Base-by-base conservation (phyloP, 306 rosid genomes). In the Cercis canadensis region DNA sequence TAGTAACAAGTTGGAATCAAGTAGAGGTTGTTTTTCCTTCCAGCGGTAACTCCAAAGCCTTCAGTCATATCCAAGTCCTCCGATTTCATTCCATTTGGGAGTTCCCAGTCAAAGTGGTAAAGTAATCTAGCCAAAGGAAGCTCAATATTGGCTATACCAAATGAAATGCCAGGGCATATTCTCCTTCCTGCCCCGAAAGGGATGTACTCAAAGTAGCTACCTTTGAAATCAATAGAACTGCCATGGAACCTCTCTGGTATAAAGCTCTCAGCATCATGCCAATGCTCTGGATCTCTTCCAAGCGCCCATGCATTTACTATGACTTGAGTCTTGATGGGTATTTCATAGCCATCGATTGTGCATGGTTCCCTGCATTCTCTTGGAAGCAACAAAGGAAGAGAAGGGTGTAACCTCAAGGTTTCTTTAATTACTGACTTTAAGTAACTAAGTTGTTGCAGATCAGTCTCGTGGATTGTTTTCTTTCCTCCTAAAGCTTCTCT, bases 161-260 rank as follows among this genome's bases (percentile, higher is more conserved):
- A 39, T 24, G 69, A 8, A 3, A 72, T 51, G 3, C 77, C 63
- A 0, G 40, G 65, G 19, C 71, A 63, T 0, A 63, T 63, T 47
- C 71, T 73, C 55, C 71, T 63, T 63, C 78, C 57, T 12, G 17
- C 50, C 8, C 78, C 72, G 17, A 74, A 74, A 5, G 72, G 78
- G 4, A 54, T 64, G 53, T 5, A 74, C 63, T 74, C 32, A 46
- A 45, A 65, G 7, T 2, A 1, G 12, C 15, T 17, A 12, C 75
- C 67, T 46, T 11, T 58, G 5, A 45, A 58, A 7, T 70, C 58
- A 58, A 59, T 8, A 46, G 15, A 11, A 18, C 13, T 18, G 0
- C 11, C 24, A 5, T 24, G 19, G 18, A 70, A 70, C 15, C 75
- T 46, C 58, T 70, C 67, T 34, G 67, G 75, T 32, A 70, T 24